Conservation (phyloP, 73 alveolate genomes). For the Blepharisma stoltei region DNA sequence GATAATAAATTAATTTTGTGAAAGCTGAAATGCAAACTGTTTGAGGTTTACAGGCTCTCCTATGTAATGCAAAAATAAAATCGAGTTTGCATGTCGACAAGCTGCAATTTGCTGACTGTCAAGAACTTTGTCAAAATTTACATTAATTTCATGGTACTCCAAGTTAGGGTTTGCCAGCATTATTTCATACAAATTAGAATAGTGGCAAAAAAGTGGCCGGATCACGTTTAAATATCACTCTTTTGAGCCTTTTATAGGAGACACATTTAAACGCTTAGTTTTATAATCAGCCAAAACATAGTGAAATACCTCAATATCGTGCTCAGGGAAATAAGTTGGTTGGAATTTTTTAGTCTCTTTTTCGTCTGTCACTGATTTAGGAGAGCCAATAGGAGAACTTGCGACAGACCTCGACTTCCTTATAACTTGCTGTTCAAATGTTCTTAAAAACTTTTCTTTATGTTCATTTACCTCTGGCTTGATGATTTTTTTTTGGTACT, state of each 20-base stretch:
- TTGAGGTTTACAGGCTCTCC: neutral
- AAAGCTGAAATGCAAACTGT: conserved; percentile 10
- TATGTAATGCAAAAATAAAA: neutral
- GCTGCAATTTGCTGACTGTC: neutral
- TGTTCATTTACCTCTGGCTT: neutral
- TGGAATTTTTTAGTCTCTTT: neutral
- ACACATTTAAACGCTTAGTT: neutral
- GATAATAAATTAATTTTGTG: too few species aligned
- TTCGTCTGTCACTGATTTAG: neutral
- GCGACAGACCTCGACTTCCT: conserved; percentile 1
- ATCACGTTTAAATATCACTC: neutral
- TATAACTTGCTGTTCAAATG: neutral
- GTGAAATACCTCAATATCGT: neutral
- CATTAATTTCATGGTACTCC: neutral
- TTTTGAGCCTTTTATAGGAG: neutral
- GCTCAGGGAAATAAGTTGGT: neutral
- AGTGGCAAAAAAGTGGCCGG: conserved; percentile 4
- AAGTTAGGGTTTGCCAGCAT: neutral
- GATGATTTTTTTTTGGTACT: neutral
- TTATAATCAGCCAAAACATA: conserved; percentile 4
- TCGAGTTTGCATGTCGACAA: neutral
- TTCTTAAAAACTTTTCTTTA: neutral
- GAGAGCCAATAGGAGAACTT: conserved; percentile 17
- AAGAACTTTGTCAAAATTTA: neutral
- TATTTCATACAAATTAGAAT: conserved; percentile 8